Base-by-base conservation (phyloP, 2,329 filamentous ascomycete genomes). In the Cladophialophora immunda region DNA sequence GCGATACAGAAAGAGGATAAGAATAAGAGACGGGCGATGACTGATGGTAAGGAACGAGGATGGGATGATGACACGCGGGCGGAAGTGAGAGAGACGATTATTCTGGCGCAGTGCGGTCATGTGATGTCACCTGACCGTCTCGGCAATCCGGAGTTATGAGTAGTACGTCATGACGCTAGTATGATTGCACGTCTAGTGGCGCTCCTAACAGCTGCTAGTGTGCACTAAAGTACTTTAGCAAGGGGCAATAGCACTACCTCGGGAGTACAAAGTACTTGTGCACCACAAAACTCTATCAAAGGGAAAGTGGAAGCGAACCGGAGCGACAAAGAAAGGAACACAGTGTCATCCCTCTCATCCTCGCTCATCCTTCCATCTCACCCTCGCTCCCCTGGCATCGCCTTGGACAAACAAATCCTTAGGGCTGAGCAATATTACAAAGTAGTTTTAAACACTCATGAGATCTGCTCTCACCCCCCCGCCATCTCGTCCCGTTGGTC, bases 401-500 rank as follows among this genome's bases (percentile, higher is more conserved):
- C 27, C 9, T 15, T 22, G 27, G 15, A 41, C 38, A n/a, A 6
- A 41, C 15, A 41, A 38, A n/a, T 50, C 11, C 45, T 17, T 25
- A 25, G 45, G 45, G 45, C 45, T 50, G 45, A 50, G 45, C 13
- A 25, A 50, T 50, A 50, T 50, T 22, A 50, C 45, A 50, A 3
- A 11, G 45, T 3, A 25, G 19, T 50, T 53, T 36, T n/a, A n/a
- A n/a, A n/a, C n/a, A 34, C 57, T 59, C 25, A 30, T 36, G 45
- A 53, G 2, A 27, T 53, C 11, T 19, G 17, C 50, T 25, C 45
- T 61, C 58, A 61, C 2, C 32, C 59, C 63, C 67, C 58, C 45
- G 63, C 59, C 45, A 13, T 56, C 41, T 22, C 34, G 27, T 47
- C 38, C 52, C 65, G 58, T 69, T 69, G 68, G 68, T 65, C 65